Evolutionary conservation across 1,284 basidiomycete species (phyloP), one percentile per base, ranked within the genome.

Genomic region (Baeospora myosura): DNA sequence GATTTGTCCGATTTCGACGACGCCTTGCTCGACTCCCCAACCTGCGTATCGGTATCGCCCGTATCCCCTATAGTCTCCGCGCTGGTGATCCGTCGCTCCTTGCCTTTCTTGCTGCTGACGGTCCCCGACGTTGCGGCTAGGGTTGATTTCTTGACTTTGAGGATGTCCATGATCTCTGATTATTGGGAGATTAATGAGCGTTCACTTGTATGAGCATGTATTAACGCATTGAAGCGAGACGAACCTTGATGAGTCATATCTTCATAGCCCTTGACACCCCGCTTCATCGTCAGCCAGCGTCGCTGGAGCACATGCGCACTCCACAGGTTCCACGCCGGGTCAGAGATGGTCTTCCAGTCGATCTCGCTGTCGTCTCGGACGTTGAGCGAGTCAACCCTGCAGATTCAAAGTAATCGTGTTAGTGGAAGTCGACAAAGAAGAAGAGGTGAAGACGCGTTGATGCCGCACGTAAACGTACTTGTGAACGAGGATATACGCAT

Each of bases 291-390:
- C 26, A 77, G 56, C 85, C 85, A 89, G 37, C 85, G 78, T 29
- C 83, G 70, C 50, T 88, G 85, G 24, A 89, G 63, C 10, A 72
- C 67, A 52, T 88, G 84, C 0, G 83, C 74, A 57, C 84, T 88
- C 82, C 82, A 88, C n/a, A 83, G 55, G 52, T 88, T 86, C 86
- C 86, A 88, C 44, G 79, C 69, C 18, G 75, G 56, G 56, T 89
- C 85, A 2, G 72, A 63, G 17, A 88, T 65, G 12, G 69, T 69
- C 57, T 86, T 88, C 86, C 87, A 89, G 52, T 87, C 81, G 40
- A 89, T 83, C 53, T 88, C 86, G n/a, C 74, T 82, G 51, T 89
- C 86, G 52, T 89, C 81, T 39, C 72, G 68, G 28, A 88, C 80
- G 44, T 79, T 72, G 38, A 88, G 59, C 0, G 82, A 78, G 50